A percentile compares a stretch with the other conserved stretches of the same genome.
Conservation (phyloP, 164 flowering plant species). For the grape (Vitis vinifera) region ASM3070453v1 NC_081819.1:12002001-12002500, state of each 20-base stretch:
- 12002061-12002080: background rate
- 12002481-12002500: conserved; percentile 39
- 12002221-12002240: conserved; percentile 32
- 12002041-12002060: conserved; percentile 39
- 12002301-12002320: too few relatives aligned
- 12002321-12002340: too few relatives aligned
- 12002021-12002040: conserved; percentile 50
- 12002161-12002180: conserved; percentile 16
- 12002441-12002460: background rate
- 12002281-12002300: too few relatives aligned
- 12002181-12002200: conserved; percentile 18
- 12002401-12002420: too few relatives aligned
- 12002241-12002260: conserved; percentile 5
- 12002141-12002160: conserved; percentile 20
- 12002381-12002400: too few relatives aligned
- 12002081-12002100: too few relatives aligned
- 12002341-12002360: background rate
- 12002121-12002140: too few relatives aligned
- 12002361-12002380: too few relatives aligned
- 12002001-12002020: conserved; percentile 44
- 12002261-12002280: background rate
- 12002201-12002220: conserved; percentile 1
- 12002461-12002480: conserved; percentile 45
- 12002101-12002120: too few relatives aligned
- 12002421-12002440: too few relatives aligned